Evolutionary conservation across 192 early-diverging fungal genomes (phyloP).

Genomic region (Chytriomyces confervae): DNA sequence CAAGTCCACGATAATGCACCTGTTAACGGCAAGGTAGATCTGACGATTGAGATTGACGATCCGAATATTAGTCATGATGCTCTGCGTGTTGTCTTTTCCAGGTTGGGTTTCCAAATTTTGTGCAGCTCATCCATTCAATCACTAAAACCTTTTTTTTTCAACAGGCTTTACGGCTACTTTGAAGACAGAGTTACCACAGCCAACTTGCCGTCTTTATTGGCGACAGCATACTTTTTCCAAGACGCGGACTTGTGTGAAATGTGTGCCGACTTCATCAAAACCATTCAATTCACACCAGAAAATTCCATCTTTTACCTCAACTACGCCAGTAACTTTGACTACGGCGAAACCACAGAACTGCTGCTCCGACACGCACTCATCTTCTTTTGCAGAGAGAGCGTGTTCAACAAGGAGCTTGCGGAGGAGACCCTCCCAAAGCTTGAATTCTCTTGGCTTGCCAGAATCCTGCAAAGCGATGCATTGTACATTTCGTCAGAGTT

Average conservation of each 20-base stretch:
- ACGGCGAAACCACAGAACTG: constrained; percentile 44
- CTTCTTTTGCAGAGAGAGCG: constrained; percentile 50
- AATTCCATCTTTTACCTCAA: constrained; percentile 48
- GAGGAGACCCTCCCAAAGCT: constrained; percentile 26
- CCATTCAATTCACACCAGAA: constrained; percentile 28
- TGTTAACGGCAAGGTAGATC: constrained; percentile 14
- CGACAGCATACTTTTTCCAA: constrained; percentile 47
- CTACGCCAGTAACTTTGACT: constrained; percentile 44
- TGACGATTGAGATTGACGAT: constrained; percentile 47
- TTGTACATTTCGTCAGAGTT: constrained; percentile 46
- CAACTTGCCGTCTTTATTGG: constrained; percentile 41
- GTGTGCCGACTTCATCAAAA: constrained; percentile 35
- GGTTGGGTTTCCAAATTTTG: constrained; percentile 26
- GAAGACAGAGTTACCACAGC: constrained; percentile 29
- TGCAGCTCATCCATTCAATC: background rate
- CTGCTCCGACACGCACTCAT: constrained; percentile 46
- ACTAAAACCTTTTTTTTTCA: background rate
- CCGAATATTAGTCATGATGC: constrained; percentile 46
- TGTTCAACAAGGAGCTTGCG: constrained; percentile 14
- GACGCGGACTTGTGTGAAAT: constrained; percentile 38
- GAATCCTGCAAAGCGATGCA: constrained; percentile 48
- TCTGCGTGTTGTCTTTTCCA: constrained; percentile 43
- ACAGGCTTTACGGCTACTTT: constrained; percentile 48
- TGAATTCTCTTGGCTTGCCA: constrained; percentile 42
- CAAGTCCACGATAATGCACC: constrained; percentile 24